Base-by-base conservation (phyloP, 768 basidiomycete genomes). In the Hypholoma fasciculare region DNA sequence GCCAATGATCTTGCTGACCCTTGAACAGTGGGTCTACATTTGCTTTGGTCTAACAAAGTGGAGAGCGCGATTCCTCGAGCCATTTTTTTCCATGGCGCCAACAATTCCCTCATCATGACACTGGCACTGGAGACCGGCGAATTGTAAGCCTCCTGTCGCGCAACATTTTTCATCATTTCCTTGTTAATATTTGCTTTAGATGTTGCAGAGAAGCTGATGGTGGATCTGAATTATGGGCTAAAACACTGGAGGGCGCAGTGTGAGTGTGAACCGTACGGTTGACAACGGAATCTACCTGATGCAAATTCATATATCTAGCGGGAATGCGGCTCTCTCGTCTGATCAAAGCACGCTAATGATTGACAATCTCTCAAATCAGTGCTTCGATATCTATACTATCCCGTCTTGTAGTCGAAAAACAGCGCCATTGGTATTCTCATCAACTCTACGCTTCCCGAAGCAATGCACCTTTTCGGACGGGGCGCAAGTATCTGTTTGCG, bases 341-440 rank as follows among this genome's bases (percentile, higher is more conserved):
- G 59, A 60, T n/a, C 49, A 60, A 36, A 50, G 30, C 3, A 26
- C 23, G 1, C 19, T 60, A 7, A 16, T 60, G 4, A 43, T 60
- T 1, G 46, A 60, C 34, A 60, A 60, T 20, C 36, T 60, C 14
- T 37, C 40, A 2, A 50, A 23, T 11, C 49, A 50, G 9, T 30
- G 14, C 4, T 60, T 56, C 13, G 59, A 60, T n/a, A 43, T 60
- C 11, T 55, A 60, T 36, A 14, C 14, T 0, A 9, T 60, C 16
- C 53, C 58, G 2, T 37, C 42, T 16, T n/a, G 34, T 7, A 19
- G 27, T n/a, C 53, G 39, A 13, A 23, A 38, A 13, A 30, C 16
- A 30, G 37, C 54, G 5, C 49, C 13, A 9, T 44, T 60, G 14
- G 40, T 20, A 4, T 17, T 54, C 13, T 37, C 50, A 5, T 44